These are phyloP conservation scores for Phytopythium helicoides DNA, from an alignment of 352 stramenopile species.

Conservation along the genomic window DNA sequence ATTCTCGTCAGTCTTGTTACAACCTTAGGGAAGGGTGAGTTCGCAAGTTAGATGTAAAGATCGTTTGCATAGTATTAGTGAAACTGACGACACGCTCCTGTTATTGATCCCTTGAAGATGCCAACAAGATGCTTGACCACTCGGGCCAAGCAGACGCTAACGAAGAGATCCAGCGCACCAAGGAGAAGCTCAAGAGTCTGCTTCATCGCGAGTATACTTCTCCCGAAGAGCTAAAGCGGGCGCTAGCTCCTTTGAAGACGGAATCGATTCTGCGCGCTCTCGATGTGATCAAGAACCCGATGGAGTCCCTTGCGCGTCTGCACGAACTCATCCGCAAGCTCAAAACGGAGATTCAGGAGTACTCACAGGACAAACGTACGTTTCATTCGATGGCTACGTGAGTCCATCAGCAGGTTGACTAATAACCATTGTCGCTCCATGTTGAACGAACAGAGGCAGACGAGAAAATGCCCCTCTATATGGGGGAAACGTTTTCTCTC, in stretches of 20 bases:
- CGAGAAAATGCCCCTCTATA: conserved; percentile 90
- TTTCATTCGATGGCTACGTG: conserved; percentile 2
- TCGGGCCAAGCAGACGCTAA: conserved; percentile 97
- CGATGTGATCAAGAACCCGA: conserved; percentile 79
- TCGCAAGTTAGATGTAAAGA: too few species aligned
- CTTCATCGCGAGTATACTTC: conserved; percentile 84
- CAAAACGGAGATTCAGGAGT: conserved; percentile 75
- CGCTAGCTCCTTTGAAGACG: conserved; percentile 68
- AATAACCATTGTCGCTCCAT: background rate
- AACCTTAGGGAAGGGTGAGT: conserved; percentile 73
- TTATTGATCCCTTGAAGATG: conserved; percentile 33
- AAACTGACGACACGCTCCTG: too few species aligned
- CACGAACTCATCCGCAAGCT: conserved; percentile 79
- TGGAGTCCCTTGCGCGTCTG: conserved; percentile 60
- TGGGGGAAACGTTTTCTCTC: conserved; percentile 94
- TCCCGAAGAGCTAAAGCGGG: conserved; percentile 57
- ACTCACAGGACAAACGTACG: conserved; percentile 61
- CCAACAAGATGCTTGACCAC: conserved; percentile 98
- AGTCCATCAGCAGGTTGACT: conserved; percentile 31
- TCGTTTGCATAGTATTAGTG: too few species aligned
- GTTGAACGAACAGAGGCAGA: conserved; percentile 46
- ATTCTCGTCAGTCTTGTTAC: conserved; percentile 98
- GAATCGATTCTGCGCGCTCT: conserved; percentile 80
- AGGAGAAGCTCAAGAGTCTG: conserved; percentile 89
- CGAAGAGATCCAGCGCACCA: conserved; percentile 79